Base-by-base conservation (phyloP, 2,329 filamentous ascomycete species). In the Cercospora brassicicola region DNA sequence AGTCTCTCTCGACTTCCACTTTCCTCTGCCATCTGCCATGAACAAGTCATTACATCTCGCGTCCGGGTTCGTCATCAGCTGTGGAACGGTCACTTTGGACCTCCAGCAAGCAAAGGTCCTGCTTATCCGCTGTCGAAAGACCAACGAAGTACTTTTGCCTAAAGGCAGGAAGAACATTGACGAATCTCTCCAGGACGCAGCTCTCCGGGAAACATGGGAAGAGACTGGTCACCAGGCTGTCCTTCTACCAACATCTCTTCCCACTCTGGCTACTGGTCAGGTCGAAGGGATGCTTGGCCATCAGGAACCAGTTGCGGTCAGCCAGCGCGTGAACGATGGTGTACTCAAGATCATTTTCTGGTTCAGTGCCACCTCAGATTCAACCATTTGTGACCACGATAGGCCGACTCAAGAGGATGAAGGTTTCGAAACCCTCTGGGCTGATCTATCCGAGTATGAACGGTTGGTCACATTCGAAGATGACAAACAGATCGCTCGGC, bases 241-340 rank as follows among this genome's bases (percentile, higher is more conserved):
- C 28, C 18, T 59, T 15, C 55, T 59, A 15, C 63, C 39, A 31
- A 45, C 56, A n/a, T 10, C 55, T 28, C n/a, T 59, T 48, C 53
- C 87, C 2, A 90, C 84, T 0, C 87, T 59, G 28, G 55, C 55
- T 59, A 36, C 55, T 28, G n/a, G 9, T 15, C 55, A 55, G 30
- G n/a, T 10, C 15, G 55, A 59, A n/a, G 13, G 28, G 15, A 36
- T 20, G 28, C 55, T 59, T 10, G 7, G 55, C 48, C 30, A 59
- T 36, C 55, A 36, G 55, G 55, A 59, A 10, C 30, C 55, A 4
- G 7, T 59, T n/a, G 55, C 55, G 23, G 9, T 59, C 30, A 59
- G 55, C 28, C 55, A 59, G 18, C 55, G 55, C 28, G 31, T 36
- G 55, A 33, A 18, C 28, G 5, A 33, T 23, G 30, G 15, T 59